These are phyloP conservation scores for Eucalyptus tenuipes DNA, from an alignment of 345 rosid genomes.

Conservation along the genomic window DNA sequence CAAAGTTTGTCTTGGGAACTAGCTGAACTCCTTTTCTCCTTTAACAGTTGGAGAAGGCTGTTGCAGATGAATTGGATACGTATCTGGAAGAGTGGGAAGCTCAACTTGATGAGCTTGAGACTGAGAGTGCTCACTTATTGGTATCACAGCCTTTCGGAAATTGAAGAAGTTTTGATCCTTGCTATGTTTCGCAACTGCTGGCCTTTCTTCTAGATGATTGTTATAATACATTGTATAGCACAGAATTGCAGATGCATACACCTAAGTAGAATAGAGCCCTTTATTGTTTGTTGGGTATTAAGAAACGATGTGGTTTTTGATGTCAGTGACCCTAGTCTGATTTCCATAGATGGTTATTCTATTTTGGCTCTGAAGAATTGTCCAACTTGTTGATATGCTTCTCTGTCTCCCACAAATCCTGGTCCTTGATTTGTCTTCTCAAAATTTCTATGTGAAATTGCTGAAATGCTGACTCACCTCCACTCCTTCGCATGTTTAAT, in stretches of 20 bases:
- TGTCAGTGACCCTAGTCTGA: background rate
- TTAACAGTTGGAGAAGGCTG: conserved; percentile 64
- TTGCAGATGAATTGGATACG: conserved; percentile 66
- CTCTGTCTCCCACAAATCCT: background rate
- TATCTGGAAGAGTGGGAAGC: conserved; percentile 91
- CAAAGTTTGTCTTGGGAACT: background rate
- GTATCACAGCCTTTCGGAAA: conserved; percentile 38
- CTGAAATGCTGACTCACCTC: background rate
- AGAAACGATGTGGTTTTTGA: background rate
- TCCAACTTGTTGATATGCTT: background rate
- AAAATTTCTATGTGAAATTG: background rate
- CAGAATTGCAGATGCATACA: background rate
- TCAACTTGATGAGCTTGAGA: conserved; percentile 85
- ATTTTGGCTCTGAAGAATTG: background rate
- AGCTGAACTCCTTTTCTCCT: background rate
- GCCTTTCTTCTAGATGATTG: background rate
- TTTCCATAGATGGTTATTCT: background rate
- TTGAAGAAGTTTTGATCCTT: background rate
- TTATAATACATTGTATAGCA: background rate
- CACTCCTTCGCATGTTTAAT: background rate
- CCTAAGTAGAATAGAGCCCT: background rate
- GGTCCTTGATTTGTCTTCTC: background rate
- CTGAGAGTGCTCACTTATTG: conserved; percentile 78
- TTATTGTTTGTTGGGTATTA: background rate
- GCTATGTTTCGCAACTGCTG: background rate